Conservation (phyloP, 1,284 basidiomycete species). For the Apiotrichum domesticum region DNA sequence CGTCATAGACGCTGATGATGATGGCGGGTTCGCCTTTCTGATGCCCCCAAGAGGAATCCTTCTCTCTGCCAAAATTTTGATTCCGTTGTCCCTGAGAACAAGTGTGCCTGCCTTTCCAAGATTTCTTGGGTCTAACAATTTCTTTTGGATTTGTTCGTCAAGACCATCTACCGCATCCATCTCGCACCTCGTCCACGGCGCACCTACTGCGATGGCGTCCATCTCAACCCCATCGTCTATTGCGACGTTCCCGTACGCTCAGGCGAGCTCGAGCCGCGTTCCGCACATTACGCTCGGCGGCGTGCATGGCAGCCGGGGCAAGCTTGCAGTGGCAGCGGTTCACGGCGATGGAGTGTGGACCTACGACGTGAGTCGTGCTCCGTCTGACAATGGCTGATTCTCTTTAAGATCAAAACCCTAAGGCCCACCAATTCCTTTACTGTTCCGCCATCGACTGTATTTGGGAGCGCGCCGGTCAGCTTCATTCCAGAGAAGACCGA, state of each 20-base stretch:
- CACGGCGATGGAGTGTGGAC: constrained; percentile 47
- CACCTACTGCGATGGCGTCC: constrained; percentile 25
- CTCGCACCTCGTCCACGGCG: not conserved
- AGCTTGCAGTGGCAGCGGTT: constrained; percentile 42
- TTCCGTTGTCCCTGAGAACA: not conserved
- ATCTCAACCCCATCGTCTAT: constrained; percentile 39
- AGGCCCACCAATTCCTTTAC: constrained; percentile 43
- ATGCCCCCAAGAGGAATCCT: not conserved
- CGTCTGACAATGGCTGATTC: not conserved
- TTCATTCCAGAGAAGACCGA: constrained; percentile 17
- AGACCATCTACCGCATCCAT: too few species aligned
- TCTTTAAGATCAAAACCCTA: constrained; percentile 35
- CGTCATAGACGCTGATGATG: too few species aligned
- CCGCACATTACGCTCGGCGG: constrained; percentile 36
- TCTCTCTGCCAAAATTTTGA: not conserved
- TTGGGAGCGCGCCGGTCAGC: constrained; percentile 36
- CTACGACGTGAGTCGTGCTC: constrained; percentile 40
- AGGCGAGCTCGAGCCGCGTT: constrained; percentile 35
- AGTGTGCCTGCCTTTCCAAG: too few species aligned
- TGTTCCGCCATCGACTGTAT: constrained; percentile 40
- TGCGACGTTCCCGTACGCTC: constrained; percentile 35
- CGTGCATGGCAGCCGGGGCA: constrained; percentile 30
- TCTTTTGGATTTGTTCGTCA: too few species aligned
- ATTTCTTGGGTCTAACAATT: too few species aligned
- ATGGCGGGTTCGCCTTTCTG: too few species aligned